These are phyloP conservation scores for Hypomontagnella submonticulosa DNA, from an alignment of 495 filamentous ascomycete genomes.

Conservation along the genomic window DNA sequence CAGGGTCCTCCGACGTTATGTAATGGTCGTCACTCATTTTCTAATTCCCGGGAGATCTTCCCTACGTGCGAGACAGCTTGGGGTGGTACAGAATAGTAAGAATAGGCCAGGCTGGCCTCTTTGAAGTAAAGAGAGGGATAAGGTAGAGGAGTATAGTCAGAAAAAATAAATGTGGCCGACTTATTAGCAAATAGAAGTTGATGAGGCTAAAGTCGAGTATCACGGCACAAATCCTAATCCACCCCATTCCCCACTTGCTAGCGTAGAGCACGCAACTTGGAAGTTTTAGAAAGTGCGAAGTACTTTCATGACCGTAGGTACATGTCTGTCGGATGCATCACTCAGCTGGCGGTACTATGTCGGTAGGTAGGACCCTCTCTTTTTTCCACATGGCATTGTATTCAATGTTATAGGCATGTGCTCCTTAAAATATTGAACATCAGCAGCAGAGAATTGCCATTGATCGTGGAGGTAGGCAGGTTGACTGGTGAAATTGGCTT, in stretches of 20 bases:
- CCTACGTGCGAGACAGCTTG: neutral
- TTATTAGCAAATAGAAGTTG: constrained; percentile 41
- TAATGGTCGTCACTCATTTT: constrained; percentile 76
- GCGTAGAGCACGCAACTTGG: constrained; percentile 27
- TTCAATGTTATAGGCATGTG: constrained; percentile 8
- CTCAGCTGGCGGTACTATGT: too few relatives aligned
- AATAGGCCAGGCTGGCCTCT: constrained; percentile 40
- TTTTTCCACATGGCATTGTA: neutral
- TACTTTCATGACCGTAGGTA: constrained; percentile 6
- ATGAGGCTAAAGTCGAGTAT: constrained; percentile 50
- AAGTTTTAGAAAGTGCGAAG: neutral
- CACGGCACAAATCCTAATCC: constrained; percentile 34
- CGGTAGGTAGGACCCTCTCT: neutral
- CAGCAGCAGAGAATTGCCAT: too few relatives aligned
- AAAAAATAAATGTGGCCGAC: constrained; percentile 1
- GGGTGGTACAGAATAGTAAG: constrained; percentile 10
- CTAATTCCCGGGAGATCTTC: neutral
- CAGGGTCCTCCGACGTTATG: constrained; percentile 73
- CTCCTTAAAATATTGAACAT: neutral
- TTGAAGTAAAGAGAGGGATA: neutral
- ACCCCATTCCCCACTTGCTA: constrained; percentile 27
- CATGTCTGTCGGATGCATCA: neutral
- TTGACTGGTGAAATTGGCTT: too few relatives aligned
- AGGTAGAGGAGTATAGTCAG: neutral
- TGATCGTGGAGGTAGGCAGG: too few relatives aligned